phyloP scores from a whole-genome alignment of 2,329 filamentous ascomycete species.

The Colletotrichum camelliae region DNA sequence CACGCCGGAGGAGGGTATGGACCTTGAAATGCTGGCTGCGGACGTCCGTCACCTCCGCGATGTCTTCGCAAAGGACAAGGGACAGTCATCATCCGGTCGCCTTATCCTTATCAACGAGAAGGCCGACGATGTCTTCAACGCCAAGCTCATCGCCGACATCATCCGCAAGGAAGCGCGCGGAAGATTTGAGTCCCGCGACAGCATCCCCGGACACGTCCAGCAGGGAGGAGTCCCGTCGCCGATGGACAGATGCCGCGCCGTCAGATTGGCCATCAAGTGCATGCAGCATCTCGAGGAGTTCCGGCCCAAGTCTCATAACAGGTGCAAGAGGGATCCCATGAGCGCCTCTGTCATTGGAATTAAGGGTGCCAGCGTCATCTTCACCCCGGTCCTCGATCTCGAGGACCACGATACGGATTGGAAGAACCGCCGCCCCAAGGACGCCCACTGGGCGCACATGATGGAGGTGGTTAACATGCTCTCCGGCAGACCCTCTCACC shows the following conservation, averaged over 20 bases:
- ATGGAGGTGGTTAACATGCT: conserved; percentile 85
- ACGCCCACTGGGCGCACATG: conserved; percentile 84
- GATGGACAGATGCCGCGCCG: conserved; percentile 94
- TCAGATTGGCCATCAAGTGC: conserved; percentile 91
- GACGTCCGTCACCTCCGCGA: conserved; percentile 91
- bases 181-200: conserved; percentile 90
- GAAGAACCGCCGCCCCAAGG: conserved; percentile 83
- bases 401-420: conserved; percentile 92
- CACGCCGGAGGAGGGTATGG: conserved; percentile 95
- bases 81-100: conserved; percentile 88
- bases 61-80: conserved; percentile 83
- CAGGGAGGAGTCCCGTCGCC: conserved; percentile 91
- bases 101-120: conserved; percentile 97
- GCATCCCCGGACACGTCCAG: conserved; percentile 92
- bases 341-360: conserved; percentile 89
- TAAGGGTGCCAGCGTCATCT: conserved; percentile 87
- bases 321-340: conserved; percentile 75
- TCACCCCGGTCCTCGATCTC: conserved; percentile 79
- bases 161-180: conserved; percentile 93
- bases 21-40: conserved; percentile 87
- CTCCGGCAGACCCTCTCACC: conserved; percentile 70
- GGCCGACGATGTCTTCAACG: conserved; percentile 87
- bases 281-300: conserved; percentile 89
- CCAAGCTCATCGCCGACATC: conserved; percentile 92
- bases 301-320: conserved; percentile 66